These are phyloP conservation scores for Azolla pinnata DNA, from an alignment of 75 land plant genomes.

Conservation along the genomic window DNA sequence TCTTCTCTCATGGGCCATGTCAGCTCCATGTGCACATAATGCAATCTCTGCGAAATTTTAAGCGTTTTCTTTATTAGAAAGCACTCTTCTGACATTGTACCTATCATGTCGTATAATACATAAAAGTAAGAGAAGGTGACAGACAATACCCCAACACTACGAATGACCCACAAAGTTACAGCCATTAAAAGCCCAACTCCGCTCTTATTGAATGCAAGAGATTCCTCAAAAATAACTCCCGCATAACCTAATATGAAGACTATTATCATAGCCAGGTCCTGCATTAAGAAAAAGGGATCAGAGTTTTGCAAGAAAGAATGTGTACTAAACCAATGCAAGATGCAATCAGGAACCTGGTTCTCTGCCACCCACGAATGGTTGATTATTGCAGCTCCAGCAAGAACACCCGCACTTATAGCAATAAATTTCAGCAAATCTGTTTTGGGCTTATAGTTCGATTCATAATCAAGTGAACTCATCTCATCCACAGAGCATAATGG, in stretches of 20 bases:
- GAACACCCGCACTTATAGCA: slow-evolving; percentile 51
- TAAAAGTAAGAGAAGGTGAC: background rate
- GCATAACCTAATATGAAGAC: slow-evolving; percentile 78
- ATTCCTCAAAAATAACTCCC: slow-evolving; percentile 94
- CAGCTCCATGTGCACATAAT: too few relatives aligned
- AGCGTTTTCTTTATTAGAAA: too few relatives aligned
- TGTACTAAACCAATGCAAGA: background rate
- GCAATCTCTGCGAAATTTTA: too few relatives aligned
- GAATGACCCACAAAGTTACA: slow-evolving; percentile 83
- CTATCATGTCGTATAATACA: background rate
- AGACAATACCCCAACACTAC: slow-evolving; percentile 75
- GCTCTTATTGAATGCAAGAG: slow-evolving; percentile 92
- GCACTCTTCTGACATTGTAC: too few relatives aligned
- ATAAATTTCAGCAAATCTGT: slow-evolving; percentile 77
- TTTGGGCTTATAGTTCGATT: slow-evolving; percentile 75
- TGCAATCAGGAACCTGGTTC: slow-evolving; percentile 53
- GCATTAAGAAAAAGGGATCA: slow-evolving; percentile 14
- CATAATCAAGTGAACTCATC: slow-evolving; percentile 64
- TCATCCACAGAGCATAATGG: slow-evolving; percentile 97
- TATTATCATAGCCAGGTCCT: slow-evolving; percentile 82
- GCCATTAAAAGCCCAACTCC: slow-evolving; percentile 97
- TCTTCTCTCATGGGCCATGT: too few relatives aligned
- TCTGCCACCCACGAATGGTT: slow-evolving; percentile 98
- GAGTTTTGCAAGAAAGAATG: background rate
- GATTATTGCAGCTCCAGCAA: slow-evolving; percentile 53